Percentiles rank a stretch among this genome's conserved stretches.
These are phyloP conservation scores for Wickerhamiella sergipiensis DNA, from an alignment of 805 yeast species.

Conservation along the genomic window DNA sequence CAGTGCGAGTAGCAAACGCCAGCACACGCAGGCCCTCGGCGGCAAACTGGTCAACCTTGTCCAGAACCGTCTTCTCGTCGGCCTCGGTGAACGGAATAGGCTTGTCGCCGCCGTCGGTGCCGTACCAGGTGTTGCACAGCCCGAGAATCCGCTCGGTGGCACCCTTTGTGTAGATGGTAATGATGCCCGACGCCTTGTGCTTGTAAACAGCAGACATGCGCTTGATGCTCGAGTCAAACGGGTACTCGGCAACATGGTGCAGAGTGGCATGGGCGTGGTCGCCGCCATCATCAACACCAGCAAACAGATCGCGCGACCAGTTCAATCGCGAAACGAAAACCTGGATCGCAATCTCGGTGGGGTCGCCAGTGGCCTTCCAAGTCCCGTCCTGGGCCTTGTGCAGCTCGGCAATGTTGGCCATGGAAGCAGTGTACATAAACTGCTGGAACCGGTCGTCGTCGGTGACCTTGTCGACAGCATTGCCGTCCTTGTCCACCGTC, in stretches of 20 bases:
- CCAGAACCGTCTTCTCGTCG: constrained; percentile 32
- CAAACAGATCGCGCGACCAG: constrained; percentile 15
- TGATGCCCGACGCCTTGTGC: constrained; percentile 21
- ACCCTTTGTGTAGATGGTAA: constrained; percentile 46
- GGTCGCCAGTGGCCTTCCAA: constrained; percentile 81
- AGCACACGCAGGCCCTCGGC: constrained; percentile 57
- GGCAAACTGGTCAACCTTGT: constrained; percentile 45
- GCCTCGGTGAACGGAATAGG: constrained; percentile 27
- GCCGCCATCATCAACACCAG: constrained; percentile 4
- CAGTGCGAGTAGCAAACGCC: constrained; percentile 44
- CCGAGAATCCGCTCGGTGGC: constrained; percentile 59
- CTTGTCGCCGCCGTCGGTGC: constrained; percentile 17
- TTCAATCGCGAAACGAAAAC: constrained; percentile 54
- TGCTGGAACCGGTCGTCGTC: constrained; percentile 4
- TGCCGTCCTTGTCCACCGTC: constrained; percentile 27
- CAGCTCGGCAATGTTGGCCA: constrained; percentile 69
- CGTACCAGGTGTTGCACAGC: constrained; percentile 43
- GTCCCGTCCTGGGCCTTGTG: constrained; percentile 33
- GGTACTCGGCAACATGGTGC: constrained; percentile 46
- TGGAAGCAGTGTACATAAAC: constrained; percentile 46
- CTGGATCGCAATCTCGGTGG: constrained; percentile 80
- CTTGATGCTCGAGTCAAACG: constrained; percentile 63
- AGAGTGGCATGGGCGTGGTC: constrained; percentile 2
- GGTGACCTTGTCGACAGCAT: constrained; percentile 1
- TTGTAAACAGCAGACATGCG: constrained; percentile 54